A percentile compares a stretch with the other conserved stretches of the same genome.
These are phyloP conservation scores for Huntiella abstrusa DNA, from an alignment of 2,329 filamentous ascomycete species.

Conservation along the genomic window DNA sequence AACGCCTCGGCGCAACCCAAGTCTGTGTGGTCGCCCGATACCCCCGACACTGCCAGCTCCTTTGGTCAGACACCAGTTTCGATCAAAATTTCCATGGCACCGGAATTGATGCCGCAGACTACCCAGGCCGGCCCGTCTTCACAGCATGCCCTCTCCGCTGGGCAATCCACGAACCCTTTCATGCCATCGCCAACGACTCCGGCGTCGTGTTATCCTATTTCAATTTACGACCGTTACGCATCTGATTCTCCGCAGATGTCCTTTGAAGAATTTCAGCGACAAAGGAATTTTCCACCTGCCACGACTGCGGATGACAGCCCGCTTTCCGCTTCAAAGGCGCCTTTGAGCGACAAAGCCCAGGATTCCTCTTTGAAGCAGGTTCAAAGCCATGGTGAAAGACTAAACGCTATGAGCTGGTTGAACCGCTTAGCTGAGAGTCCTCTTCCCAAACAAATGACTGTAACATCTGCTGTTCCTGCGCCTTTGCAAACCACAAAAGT, in stretches of 20 bases:
- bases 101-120: neutral
- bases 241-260: constrained; percentile 4
- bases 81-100: constrained; percentile 2
- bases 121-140: no score
- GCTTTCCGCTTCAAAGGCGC: neutral
- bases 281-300: neutral
- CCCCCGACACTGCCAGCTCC: constrained; percentile 29
- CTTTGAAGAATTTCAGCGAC: neutral
- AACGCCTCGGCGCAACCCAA: constrained; percentile 4
- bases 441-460: constrained; percentile 4
- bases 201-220: constrained; percentile 9
- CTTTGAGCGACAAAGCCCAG: constrained; percentile 2
- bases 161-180: constrained; percentile 2
- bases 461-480: constrained; percentile 2
- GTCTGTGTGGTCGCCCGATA: constrained; percentile 37
- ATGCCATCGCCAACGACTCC: neutral
- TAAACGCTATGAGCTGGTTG: constrained; percentile 7
- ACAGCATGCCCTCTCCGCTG: neutral
- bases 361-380: constrained; percentile 1
- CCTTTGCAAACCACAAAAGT: constrained; percentile 1
- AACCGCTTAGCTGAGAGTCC: constrained; percentile 9
- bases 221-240: constrained; percentile 8
- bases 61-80: constrained; percentile 14
- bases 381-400: constrained; percentile 2
- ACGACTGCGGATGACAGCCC: no score